phyloP scores from a whole-genome alignment of 192 early-diverging fungal species.

The Gigaspora rosea region DNA sequence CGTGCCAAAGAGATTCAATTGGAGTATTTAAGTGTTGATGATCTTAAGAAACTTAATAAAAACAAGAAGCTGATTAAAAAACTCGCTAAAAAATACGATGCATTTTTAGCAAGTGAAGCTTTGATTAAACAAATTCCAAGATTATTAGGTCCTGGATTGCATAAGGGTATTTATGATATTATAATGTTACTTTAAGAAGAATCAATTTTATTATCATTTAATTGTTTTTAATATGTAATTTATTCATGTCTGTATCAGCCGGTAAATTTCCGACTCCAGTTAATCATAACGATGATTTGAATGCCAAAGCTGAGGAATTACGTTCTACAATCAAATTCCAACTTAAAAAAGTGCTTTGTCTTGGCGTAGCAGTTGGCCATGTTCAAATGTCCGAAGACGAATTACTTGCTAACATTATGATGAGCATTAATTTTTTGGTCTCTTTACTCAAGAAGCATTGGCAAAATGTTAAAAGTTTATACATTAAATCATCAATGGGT shows the following conservation, averaged over 20 bases:
- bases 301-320: slow-evolving; percentile 89
- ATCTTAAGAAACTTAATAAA: slow-evolving; percentile 99
- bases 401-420: slow-evolving; percentile 94
- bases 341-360: slow-evolving; percentile 98
- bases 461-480: slow-evolving; percentile 98
- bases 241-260: slow-evolving; percentile 38
- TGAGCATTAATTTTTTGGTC: slow-evolving; percentile 98
- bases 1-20: slow-evolving; percentile 89
- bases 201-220: neutral
- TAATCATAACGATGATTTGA: slow-evolving; percentile 83
- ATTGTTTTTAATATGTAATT: neutral
- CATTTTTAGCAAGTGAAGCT: slow-evolving; percentile 95
- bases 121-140: slow-evolving; percentile 68
- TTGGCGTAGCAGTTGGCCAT: slow-evolving; percentile 96
- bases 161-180: too few relatives aligned
- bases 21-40: slow-evolving; percentile 92
- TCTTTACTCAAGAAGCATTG: slow-evolving; percentile 99
- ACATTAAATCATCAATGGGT: slow-evolving; percentile 98
- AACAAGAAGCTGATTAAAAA: slow-evolving; percentile 99
- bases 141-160: slow-evolving; percentile 70
- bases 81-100: slow-evolving; percentile 98
- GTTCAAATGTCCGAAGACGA: slow-evolving; percentile 94
- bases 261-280: slow-evolving; percentile 99
- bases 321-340: slow-evolving; percentile 99
- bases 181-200: too few relatives aligned